These are phyloP conservation scores for Pseudopithomyces maydicus DNA, from an alignment of 2,329 filamentous ascomycete genomes.

Conservation along the genomic window DNA sequence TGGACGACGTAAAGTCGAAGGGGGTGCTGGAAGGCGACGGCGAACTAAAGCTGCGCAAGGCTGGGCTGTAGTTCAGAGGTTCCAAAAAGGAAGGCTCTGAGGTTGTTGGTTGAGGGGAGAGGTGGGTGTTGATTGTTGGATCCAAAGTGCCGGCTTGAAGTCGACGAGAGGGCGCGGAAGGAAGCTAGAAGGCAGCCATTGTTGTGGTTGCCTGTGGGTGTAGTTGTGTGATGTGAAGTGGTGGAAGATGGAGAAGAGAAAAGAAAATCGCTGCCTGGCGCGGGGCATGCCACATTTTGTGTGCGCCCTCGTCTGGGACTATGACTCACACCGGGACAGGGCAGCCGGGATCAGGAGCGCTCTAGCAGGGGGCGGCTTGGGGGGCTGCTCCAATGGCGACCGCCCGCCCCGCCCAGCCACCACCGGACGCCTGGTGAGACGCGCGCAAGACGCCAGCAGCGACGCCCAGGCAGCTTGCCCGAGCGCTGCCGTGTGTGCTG, in stretches of 20 bases:
- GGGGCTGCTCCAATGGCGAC: background rate
- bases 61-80: slow-evolving; percentile 69
- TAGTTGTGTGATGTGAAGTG: slow-evolving; percentile 23
- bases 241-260: slow-evolving; percentile 18
- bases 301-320: slow-evolving; percentile 5
- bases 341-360: background rate
- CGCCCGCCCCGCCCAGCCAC: background rate
- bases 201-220: slow-evolving; percentile 37
- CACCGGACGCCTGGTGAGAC: too few species aligned
- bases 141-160: slow-evolving; percentile 39
- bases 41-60: slow-evolving; percentile 63
- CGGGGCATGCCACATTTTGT: slow-evolving; percentile 22
- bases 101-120: slow-evolving; percentile 33
- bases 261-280: slow-evolving; percentile 39
- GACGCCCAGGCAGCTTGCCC: background rate
- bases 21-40: slow-evolving; percentile 64
- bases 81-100: slow-evolving; percentile 49
- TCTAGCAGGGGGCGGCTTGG: background rate
- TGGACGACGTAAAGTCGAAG: slow-evolving; percentile 76
- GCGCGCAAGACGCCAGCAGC: too few species aligned
- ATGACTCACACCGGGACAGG: slow-evolving; percentile 8
- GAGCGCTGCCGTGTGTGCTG: too few species aligned
- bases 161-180: slow-evolving; percentile 29
- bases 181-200: slow-evolving; percentile 47
- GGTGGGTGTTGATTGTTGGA: slow-evolving; percentile 26